phyloP scores from a whole-genome alignment of 176 grass and related monocot genomes.

The Guadua angustifolia region DNA sequence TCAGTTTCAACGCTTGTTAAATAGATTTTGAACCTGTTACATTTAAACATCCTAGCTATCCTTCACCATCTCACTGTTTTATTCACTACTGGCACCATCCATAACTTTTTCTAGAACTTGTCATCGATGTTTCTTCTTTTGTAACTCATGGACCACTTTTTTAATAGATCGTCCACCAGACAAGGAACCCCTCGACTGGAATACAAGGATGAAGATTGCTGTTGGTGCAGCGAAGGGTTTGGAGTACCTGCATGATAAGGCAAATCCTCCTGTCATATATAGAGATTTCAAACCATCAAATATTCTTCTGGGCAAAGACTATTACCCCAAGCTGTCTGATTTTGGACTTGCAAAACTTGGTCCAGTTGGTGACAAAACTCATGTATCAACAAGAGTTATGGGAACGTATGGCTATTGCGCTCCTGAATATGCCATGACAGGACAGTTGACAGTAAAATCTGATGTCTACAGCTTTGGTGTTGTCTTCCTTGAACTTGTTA shows the following conservation, averaged over 20 bases:
- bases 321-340: constrained; percentile 89
- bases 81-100: constrained; percentile 1
- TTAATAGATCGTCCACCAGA: constrained; percentile 68
- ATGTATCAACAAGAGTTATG: constrained; percentile 97
- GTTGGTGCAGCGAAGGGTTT: constrained; percentile 90
- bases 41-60: constrained; percentile 19
- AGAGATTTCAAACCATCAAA: constrained; percentile 99
- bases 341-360: constrained; percentile 99
- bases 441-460: constrained; percentile 92
- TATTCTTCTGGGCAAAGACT: constrained; percentile 86
- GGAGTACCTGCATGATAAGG: constrained; percentile 94
- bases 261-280: constrained; percentile 93
- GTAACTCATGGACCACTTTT: constrained; percentile 38
- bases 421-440: constrained; percentile 99
- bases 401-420: constrained; percentile 99
- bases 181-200: constrained; percentile 90
- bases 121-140: constrained; percentile 26
- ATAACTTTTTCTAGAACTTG: constrained; percentile 9
- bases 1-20: constrained; percentile 31
- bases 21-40: constrained; percentile 16
- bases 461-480: constrained; percentile 99
- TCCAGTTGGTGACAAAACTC: constrained; percentile 96
- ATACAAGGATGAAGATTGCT: constrained; percentile 93
- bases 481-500: constrained; percentile 96
- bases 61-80: neutral